A percentile compares a stretch with the other conserved stretches of the same genome.
These are phyloP conservation scores for Tylopilus balloui DNA, from an alignment of 768 basidiomycete species.

Conservation along the genomic window DNA sequence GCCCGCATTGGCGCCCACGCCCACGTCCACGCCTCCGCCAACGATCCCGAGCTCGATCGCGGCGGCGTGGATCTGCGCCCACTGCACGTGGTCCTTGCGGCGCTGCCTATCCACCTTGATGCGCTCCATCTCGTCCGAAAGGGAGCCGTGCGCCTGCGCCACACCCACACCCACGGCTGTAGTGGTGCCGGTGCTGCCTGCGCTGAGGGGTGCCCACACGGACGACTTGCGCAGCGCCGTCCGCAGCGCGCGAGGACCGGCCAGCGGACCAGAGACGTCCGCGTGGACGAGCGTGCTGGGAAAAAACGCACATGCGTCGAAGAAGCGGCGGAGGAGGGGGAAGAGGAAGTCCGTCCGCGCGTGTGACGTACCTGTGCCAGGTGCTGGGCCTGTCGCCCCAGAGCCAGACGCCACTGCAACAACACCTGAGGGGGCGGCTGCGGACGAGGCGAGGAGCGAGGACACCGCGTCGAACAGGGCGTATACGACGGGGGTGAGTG, in stretches of 20 bases:
- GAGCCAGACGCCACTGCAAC: conserved; percentile 29
- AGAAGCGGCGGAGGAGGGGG: conserved; percentile 41
- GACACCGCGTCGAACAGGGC: conserved; percentile 52
- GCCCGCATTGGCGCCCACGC: conserved; percentile 8
- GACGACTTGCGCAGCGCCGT: conserved; percentile 55
- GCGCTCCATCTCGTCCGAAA: conserved; percentile 59
- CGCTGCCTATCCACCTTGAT: conserved; percentile 57
- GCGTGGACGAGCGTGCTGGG: conserved; percentile 47
- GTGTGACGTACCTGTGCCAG: not conserved
- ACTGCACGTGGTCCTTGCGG: conserved; percentile 60
- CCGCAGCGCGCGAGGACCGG: conserved; percentile 55
- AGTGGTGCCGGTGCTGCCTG: not conserved
- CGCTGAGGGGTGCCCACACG: conserved; percentile 43
- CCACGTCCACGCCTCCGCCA: not conserved
- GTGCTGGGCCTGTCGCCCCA: conserved; percentile 14
- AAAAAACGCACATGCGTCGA: conserved; percentile 51
- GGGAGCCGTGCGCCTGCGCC: conserved; percentile 30
- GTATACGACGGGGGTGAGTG: conserved; percentile 47
- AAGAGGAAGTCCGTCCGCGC: conserved; percentile 11
- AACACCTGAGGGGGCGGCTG: conserved; percentile 25
- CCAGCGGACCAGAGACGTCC: conserved; percentile 49
- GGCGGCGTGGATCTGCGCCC: conserved; percentile 63
- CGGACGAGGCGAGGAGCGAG: conserved; percentile 19
- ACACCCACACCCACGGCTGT: not conserved
- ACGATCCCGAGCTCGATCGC: conserved; percentile 58